phyloP scores from a whole-genome alignment of 805 yeast species.

The Cyberlindnera nakhonratchasimensis region DNA sequence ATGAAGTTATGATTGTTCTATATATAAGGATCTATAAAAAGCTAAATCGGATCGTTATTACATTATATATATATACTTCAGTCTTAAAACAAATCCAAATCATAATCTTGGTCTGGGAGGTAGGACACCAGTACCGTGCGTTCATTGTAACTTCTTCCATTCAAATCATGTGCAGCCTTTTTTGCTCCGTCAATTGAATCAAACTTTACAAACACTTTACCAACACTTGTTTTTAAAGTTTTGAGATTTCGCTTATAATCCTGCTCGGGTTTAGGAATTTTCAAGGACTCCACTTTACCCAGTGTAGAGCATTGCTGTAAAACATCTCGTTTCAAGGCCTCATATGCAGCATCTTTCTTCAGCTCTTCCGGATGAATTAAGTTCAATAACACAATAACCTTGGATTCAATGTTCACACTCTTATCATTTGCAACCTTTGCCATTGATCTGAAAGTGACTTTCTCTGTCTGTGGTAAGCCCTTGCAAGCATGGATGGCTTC shows the following conservation, averaged over 20 bases:
- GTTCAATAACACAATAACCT: constrained; percentile 64
- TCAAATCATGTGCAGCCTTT: constrained; percentile 51
- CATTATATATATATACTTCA: neutral
- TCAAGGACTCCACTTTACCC: constrained; percentile 51
- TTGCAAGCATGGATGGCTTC: constrained; percentile 37
- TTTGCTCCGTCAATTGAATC: constrained; percentile 46
- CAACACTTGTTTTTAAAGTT: constrained; percentile 53
- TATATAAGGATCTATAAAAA: too few species aligned
- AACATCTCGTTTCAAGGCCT: constrained; percentile 52
- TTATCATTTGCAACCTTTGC: constrained; percentile 16
- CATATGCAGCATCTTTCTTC: constrained; percentile 43
- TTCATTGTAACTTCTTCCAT: constrained; percentile 66
- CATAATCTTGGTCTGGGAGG: constrained; percentile 57
- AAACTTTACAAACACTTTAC: constrained; percentile 70
- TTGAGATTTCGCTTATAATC: constrained; percentile 44
- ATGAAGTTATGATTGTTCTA: too few species aligned
- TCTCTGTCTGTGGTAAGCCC: constrained; percentile 17
- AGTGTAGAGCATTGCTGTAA: constrained; percentile 41
- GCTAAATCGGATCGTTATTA: too few species aligned
- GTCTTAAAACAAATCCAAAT: constrained; percentile 28
- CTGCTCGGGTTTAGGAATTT: constrained; percentile 55
- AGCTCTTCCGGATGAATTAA: constrained; percentile 63
- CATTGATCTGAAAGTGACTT: constrained; percentile 25
- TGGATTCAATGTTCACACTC: constrained; percentile 27
- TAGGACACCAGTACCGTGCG: constrained; percentile 66